Conservation (phyloP, 2,329 filamentous ascomycete genomes). For the Bipolaris oryzae region DNA sequence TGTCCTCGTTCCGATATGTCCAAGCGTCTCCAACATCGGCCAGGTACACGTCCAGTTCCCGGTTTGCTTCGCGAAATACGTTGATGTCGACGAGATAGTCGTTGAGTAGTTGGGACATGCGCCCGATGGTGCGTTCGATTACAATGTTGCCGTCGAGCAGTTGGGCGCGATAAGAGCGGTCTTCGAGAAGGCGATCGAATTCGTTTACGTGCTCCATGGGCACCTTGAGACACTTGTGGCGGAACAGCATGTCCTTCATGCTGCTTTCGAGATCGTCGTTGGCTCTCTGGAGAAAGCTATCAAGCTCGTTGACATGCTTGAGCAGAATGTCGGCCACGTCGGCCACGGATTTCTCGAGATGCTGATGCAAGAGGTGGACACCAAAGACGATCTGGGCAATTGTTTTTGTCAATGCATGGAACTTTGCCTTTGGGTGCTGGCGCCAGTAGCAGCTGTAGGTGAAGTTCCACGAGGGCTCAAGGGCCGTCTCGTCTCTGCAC, state of each 20-base stretch:
- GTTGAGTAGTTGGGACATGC: slow-evolving; percentile 76
- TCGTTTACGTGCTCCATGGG: slow-evolving; percentile 81
- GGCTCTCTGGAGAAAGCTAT: slow-evolving; percentile 85
- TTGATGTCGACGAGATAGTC: slow-evolving; percentile 79
- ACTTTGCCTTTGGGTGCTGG: slow-evolving; percentile 73
- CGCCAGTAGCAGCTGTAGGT: slow-evolving; percentile 78
- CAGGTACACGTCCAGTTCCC: slow-evolving; percentile 78
- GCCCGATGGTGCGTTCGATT: slow-evolving; percentile 86
- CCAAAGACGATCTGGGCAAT: slow-evolving; percentile 93
- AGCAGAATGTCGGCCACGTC: slow-evolving; percentile 90
- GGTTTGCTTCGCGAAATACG: slow-evolving; percentile 76
- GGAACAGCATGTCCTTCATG: slow-evolving; percentile 70
- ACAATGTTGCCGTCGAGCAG: slow-evolving; percentile 87
- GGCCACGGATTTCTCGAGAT: slow-evolving; percentile 83
- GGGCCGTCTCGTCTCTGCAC: slow-evolving; percentile 68
- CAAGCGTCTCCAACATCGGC: slow-evolving; percentile 66
- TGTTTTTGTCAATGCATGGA: slow-evolving; percentile 89
- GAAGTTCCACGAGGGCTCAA: slow-evolving; percentile 70
- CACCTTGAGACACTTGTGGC: slow-evolving; percentile 78
- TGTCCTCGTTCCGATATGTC: slow-evolving; percentile 63
- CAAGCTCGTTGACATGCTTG: slow-evolving; percentile 90
- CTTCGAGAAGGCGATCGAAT: slow-evolving; percentile 87
- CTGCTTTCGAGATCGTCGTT: slow-evolving; percentile 84
- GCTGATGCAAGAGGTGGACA: slow-evolving; percentile 82
- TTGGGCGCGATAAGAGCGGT: slow-evolving; percentile 78